Conservation (phyloP, 2,329 filamentous ascomycete species). For the Fusarium fujikuroi region DNA sequence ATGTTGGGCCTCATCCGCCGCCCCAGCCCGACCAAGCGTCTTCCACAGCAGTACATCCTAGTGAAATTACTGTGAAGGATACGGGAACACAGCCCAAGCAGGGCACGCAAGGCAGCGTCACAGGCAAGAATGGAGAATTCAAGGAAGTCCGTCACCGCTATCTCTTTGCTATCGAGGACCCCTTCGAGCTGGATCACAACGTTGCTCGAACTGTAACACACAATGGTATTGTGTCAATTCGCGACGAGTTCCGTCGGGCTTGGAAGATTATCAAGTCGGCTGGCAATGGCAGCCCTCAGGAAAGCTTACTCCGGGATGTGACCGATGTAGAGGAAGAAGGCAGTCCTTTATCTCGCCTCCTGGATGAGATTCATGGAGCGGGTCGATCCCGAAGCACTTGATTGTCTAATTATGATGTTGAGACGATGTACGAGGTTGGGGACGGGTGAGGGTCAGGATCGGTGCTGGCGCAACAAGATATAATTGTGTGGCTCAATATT, state of each 20-base stretch:
- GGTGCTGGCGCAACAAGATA: constrained; percentile 18
- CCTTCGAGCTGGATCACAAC: constrained; percentile 89
- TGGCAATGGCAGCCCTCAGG: constrained; percentile 54
- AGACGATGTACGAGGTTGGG: constrained; percentile 16
- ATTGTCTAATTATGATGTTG: constrained; percentile 23
- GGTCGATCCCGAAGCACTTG: constrained; percentile 6
- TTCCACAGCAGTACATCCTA: not conserved
- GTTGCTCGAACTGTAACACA: constrained; percentile 88
- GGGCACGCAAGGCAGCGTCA: constrained; percentile 21
- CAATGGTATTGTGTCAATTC: constrained; percentile 81
- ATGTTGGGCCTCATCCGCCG: constrained; percentile 38
- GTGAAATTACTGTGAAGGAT: not conserved
- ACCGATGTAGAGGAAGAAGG: constrained; percentile 45
- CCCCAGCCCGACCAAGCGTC: constrained; percentile 32
- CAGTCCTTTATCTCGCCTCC: constrained; percentile 41
- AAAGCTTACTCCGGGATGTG: constrained; percentile 66
- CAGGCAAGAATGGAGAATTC: constrained; percentile 53
- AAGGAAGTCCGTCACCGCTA: constrained; percentile 83
- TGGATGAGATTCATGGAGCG: constrained; percentile 51
- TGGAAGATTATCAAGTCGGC: constrained; percentile 74
- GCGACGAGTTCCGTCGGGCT: constrained; percentile 85
- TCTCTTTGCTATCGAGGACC: constrained; percentile 90
- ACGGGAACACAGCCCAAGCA: constrained; percentile 19
- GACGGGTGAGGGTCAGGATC: not conserved
- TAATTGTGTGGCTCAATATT: not conserved